These are phyloP conservation scores for Hypoxylon fragiforme DNA, from an alignment of 495 filamentous ascomycete species.

Conservation along the genomic window DNA sequence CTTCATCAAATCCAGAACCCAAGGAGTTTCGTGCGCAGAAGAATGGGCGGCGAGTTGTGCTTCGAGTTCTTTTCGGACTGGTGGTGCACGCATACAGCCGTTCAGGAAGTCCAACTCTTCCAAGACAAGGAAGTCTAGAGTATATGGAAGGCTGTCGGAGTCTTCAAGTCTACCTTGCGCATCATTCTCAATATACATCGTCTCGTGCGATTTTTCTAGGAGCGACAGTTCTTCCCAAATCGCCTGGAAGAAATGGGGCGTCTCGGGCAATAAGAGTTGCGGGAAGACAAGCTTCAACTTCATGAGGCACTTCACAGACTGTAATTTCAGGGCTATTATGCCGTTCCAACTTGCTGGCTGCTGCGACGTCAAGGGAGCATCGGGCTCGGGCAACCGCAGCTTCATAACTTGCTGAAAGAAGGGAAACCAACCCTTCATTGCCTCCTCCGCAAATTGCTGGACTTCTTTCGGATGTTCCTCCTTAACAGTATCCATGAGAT, in stretches of 20 bases:
- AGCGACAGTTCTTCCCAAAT: constrained; percentile 83
- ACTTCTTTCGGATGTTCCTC: constrained; percentile 85
- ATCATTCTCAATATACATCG: constrained; percentile 82
- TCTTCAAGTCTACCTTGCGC: constrained; percentile 88
- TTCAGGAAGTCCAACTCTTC: constrained; percentile 95
- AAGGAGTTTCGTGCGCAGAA: constrained; percentile 62
- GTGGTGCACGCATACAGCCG: constrained; percentile 76
- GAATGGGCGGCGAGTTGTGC: constrained; percentile 63
- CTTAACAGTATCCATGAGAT: constrained; percentile 93
- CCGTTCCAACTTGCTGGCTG: constrained; percentile 67
- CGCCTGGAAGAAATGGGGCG: constrained; percentile 74
- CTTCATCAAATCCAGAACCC: constrained; percentile 82
- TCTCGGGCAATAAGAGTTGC: constrained; percentile 76
- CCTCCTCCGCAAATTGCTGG: constrained; percentile 83
- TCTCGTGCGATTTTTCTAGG: constrained; percentile 70
- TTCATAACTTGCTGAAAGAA: constrained; percentile 79
- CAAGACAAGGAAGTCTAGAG: constrained; percentile 88
- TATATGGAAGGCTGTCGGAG: constrained; percentile 87
- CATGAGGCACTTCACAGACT: constrained; percentile 89
- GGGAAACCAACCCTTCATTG: constrained; percentile 79
- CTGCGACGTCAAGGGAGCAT: constrained; percentile 38
- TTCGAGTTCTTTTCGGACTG: constrained; percentile 82
- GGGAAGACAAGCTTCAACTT: constrained; percentile 86
- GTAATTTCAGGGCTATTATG: constrained; percentile 81
- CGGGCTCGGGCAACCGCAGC: constrained; percentile 63